These are phyloP conservation scores for Tuber umbilicatum DNA, from an alignment of 495 filamentous ascomycete genomes.

Conservation along the genomic window DNA sequence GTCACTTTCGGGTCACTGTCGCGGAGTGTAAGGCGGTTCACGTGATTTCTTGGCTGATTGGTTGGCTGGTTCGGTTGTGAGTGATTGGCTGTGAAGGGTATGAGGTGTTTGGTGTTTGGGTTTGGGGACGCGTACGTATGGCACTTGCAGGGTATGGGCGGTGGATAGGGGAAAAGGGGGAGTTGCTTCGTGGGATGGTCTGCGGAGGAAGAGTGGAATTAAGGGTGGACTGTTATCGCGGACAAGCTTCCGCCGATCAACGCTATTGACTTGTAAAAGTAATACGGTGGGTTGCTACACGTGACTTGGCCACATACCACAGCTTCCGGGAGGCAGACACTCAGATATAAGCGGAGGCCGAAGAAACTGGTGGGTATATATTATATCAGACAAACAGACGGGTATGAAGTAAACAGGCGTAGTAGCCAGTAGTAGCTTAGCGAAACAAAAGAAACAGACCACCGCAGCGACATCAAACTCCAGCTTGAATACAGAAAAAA, in stretches of 20 bases:
- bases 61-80: not conserved
- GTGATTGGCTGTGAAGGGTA: not conserved
- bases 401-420: too few relatives aligned
- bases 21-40: not conserved
- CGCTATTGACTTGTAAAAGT: too few relatives aligned
- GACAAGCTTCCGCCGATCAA: not conserved
- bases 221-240: too few relatives aligned
- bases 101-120: not conserved
- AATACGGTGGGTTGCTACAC: not conserved
- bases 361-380: not conserved
- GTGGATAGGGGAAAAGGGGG: too few relatives aligned
- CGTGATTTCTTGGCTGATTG: not conserved
- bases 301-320: not conserved
- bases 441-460: not conserved
- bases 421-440: not conserved
- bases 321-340: not conserved
- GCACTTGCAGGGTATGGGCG: too few relatives aligned
- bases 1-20: too few relatives aligned
- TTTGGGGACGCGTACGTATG: not conserved
- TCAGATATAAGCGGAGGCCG: not conserved
- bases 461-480: constrained; percentile 2
- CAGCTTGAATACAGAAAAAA: constrained; percentile 3
- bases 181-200: not conserved
- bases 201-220: not conserved
- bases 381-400: not conserved